These are phyloP conservation scores for Alternaria viburni DNA, from an alignment of 2,329 filamentous ascomycete genomes.

Conservation along the genomic window DNA sequence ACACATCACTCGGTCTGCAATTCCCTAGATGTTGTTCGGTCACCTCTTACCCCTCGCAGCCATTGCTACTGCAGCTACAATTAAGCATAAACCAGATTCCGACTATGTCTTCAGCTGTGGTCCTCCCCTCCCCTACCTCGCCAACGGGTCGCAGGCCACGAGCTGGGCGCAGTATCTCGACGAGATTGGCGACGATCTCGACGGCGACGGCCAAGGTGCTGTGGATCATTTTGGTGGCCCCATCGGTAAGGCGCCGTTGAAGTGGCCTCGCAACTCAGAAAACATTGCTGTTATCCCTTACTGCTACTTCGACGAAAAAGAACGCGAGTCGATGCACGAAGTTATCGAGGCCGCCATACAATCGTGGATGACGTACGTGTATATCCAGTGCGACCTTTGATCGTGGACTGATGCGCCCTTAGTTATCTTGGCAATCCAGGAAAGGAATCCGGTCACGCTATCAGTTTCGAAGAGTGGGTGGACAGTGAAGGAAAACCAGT, in stretches of 20 bases:
- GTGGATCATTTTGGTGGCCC: background rate
- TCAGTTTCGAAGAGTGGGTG: background rate
- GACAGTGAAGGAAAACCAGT: background rate
- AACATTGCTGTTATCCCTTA: background rate
- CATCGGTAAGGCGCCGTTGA: background rate
- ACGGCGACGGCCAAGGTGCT: background rate
- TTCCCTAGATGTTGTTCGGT: background rate
- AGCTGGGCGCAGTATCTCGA: background rate
- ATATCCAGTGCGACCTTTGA: background rate
- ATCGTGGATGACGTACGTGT: slow-evolving; percentile 1
- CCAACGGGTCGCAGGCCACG: background rate
- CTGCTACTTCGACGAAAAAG: background rate
- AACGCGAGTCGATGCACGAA: background rate
- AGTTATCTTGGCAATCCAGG: background rate
- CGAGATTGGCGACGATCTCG: background rate
- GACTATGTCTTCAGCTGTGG: background rate
- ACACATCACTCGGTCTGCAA: background rate
- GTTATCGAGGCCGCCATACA: background rate
- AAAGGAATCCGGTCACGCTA: background rate
- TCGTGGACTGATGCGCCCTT: background rate
- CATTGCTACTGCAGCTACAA: background rate
- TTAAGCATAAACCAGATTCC: background rate
- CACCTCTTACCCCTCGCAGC: background rate
- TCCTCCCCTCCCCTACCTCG: background rate
- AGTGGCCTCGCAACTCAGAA: background rate